Conservation (phyloP, 495 filamentous ascomycete species). For the Penicillium ucsense region DNA sequence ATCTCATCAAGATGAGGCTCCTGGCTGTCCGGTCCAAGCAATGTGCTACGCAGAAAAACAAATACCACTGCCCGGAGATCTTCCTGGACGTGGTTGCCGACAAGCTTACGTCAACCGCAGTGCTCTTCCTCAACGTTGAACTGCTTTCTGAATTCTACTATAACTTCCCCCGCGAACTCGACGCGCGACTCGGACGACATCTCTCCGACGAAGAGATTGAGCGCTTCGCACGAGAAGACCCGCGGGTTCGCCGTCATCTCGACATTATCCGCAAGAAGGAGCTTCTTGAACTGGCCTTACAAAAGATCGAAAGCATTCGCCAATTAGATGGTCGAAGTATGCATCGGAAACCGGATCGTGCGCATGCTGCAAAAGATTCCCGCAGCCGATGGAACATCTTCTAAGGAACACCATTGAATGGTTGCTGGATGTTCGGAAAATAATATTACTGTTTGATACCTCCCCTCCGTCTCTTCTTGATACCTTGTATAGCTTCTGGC, state of each 20-base stretch:
- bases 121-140: constrained; percentile 96
- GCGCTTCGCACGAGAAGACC: constrained; percentile 84
- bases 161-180: constrained; percentile 88
- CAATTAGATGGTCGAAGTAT: constrained; percentile 53
- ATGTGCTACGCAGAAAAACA: constrained; percentile 71
- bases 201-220: constrained; percentile 74
- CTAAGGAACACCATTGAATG: constrained; percentile 8
- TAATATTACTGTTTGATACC: no score
- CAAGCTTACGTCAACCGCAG: constrained; percentile 88
- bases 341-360: constrained; percentile 20
- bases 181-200: constrained; percentile 73
- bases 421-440: no score
- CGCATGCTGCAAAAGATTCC: constrained; percentile 19
- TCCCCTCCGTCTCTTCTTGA: neutral
- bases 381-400: constrained; percentile 35
- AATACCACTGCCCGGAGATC: constrained; percentile 94
- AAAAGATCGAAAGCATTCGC: constrained; percentile 85
- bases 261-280: constrained; percentile 90
- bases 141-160: constrained; percentile 95
- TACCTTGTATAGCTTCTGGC: neutral
- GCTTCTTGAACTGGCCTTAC: constrained; percentile 78
- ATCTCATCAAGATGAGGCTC: constrained; percentile 83
- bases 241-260: constrained; percentile 76
- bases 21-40: constrained; percentile 77
- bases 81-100: constrained; percentile 96